These are phyloP conservation scores for Globisporangium acanthophoron DNA, from an alignment of 352 stramenopile genomes.

Conservation along the genomic window DNA sequence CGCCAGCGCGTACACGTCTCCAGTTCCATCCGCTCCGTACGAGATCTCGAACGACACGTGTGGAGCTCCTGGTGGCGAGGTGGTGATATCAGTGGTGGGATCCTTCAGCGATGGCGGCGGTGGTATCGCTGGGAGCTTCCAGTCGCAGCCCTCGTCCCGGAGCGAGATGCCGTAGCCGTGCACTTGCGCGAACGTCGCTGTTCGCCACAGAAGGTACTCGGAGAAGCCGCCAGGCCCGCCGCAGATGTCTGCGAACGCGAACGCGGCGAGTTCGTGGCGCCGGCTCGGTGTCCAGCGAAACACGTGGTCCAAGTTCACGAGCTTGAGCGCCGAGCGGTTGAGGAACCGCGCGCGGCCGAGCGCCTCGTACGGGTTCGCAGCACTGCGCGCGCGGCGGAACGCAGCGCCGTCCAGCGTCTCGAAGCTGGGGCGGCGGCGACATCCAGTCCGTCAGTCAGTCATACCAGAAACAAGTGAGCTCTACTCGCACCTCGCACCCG, in stretches of 20 bases:
- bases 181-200: background rate
- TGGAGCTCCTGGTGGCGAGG: background rate
- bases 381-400: constrained; percentile 37
- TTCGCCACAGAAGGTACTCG: constrained; percentile 68
- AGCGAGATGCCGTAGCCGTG: constrained; percentile 69
- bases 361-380: constrained; percentile 50
- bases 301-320: constrained; percentile 66
- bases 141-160: constrained; percentile 42
- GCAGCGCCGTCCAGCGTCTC: constrained; percentile 19
- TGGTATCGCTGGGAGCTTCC: constrained; percentile 12
- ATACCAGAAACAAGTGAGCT: background rate
- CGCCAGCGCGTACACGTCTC: constrained; percentile 47
- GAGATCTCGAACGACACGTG: constrained; percentile 34
- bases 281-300: constrained; percentile 37
- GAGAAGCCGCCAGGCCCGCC: constrained; percentile 77
- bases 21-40: constrained; percentile 66
- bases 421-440: constrained; percentile 24
- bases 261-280: constrained; percentile 7
- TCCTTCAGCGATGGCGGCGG: background rate
- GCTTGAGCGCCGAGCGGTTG: constrained; percentile 80
- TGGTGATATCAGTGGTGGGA: constrained; percentile 11
- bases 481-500: constrained; percentile 3
- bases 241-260: constrained; percentile 74
- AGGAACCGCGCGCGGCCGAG: constrained; percentile 61
- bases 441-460: background rate